These are phyloP conservation scores for Prunella vulgaris DNA, from an alignment of 257 asterid genomes.

Conservation along the genomic window DNA sequence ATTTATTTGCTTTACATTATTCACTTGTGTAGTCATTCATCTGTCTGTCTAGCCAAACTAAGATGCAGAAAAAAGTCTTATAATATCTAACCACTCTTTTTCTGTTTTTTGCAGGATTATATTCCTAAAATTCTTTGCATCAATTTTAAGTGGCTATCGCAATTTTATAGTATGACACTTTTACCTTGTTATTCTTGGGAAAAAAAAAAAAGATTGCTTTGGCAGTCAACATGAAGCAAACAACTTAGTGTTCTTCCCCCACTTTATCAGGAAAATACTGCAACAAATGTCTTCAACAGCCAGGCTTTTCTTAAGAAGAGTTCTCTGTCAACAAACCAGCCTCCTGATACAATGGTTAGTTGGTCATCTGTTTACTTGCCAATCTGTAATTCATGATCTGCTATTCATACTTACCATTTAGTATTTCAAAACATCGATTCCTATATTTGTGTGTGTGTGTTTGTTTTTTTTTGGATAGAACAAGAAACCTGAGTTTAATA, in stretches of 20 bases:
- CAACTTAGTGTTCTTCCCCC: constrained; percentile 10
- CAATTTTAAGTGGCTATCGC: constrained; percentile 96
- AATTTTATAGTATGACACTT: constrained; percentile 75
- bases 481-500: constrained; percentile 21
- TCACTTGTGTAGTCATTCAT: constrained; percentile 1
- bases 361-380: constrained; percentile 10
- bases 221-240: constrained; percentile 25
- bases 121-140: constrained; percentile 85
- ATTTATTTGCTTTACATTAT: too few relatives aligned
- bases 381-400: constrained; percentile 13
- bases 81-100: constrained; percentile 1
- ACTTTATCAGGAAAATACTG: constrained; percentile 69
- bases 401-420: constrained; percentile 11
- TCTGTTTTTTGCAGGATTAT: constrained; percentile 60
- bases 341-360: constrained; percentile 88
- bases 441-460: background rate
- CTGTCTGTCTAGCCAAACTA: constrained; percentile 12
- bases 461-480: constrained; percentile 2
- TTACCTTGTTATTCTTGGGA: constrained; percentile 30
- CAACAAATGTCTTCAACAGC: constrained; percentile 75
- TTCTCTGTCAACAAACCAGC: constrained; percentile 85
- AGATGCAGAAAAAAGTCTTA: constrained; percentile 15
- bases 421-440: too few relatives aligned
- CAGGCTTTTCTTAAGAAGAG: constrained; percentile 95
- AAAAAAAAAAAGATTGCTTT: constrained; percentile 11